Evolutionary conservation across 176 grass and related monocot species (phyloP).

Genomic region (Chrysopogon serrulatus): DNA sequence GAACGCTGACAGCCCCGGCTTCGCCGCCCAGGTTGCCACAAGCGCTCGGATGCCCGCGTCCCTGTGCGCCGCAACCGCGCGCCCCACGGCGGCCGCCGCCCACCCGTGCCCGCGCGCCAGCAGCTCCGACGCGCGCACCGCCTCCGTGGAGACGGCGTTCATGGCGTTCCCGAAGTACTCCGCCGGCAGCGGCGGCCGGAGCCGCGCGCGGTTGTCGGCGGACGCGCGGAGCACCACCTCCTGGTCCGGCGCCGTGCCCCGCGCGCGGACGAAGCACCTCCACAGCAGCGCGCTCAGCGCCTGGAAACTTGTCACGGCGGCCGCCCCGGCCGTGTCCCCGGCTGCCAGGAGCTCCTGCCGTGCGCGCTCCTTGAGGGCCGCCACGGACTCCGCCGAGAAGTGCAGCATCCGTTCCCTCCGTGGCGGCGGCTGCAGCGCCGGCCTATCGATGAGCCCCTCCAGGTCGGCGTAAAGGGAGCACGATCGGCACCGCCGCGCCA

Average conservation of each 20-base stretch:
- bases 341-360: background rate
- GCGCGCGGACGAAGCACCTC: slow-evolving; percentile 53
- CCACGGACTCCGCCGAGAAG: slow-evolving; percentile 40
- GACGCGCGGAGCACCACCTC: slow-evolving; percentile 23
- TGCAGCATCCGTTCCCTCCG: slow-evolving; percentile 53
- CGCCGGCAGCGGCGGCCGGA: slow-evolving; percentile 43
- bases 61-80: background rate
- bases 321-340: slow-evolving; percentile 18
- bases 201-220: slow-evolving; percentile 36
- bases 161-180: slow-evolving; percentile 47
- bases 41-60: background rate
- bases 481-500: slow-evolving; percentile 11
- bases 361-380: slow-evolving; percentile 1
- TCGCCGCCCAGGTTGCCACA: background rate
- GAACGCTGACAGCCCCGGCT: background rate
- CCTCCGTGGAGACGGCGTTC: background rate
- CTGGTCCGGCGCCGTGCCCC: slow-evolving; percentile 6
- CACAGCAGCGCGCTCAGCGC: slow-evolving; percentile 50
- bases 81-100: background rate
- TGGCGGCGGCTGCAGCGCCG: background rate
- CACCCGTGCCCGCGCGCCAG: background rate
- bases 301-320: slow-evolving; percentile 54
- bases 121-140: slow-evolving; percentile 31
- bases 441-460: slow-evolving; percentile 24
- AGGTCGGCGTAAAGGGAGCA: slow-evolving; percentile 39